These are phyloP conservation scores for Mortierella hygrophila DNA, from an alignment of 192 early-diverging fungal genomes.

Conservation along the genomic window DNA sequence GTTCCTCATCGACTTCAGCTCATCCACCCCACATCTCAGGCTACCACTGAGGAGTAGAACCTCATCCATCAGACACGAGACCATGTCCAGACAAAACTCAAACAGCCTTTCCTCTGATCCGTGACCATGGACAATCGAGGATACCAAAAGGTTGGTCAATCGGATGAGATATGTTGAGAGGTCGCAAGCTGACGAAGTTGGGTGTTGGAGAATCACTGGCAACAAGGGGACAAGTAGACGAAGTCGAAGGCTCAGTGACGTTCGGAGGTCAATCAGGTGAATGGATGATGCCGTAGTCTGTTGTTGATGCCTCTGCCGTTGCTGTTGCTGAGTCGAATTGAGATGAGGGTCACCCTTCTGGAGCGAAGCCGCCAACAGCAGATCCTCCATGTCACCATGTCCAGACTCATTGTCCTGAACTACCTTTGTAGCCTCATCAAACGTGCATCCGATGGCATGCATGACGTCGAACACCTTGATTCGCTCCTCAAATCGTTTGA, in stretches of 20 bases:
- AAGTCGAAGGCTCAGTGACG: conserved; percentile 60
- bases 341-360: neutral
- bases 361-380: conserved; percentile 30
- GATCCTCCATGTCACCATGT: conserved; percentile 37
- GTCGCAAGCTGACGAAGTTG: conserved; percentile 58
- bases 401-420: conserved; percentile 41
- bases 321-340: conserved; percentile 22
- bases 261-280: conserved; percentile 40
- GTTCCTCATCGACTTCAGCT: conserved; percentile 60
- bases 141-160: conserved; percentile 59
- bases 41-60: conserved; percentile 25
- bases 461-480: conserved; percentile 61
- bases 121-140: conserved; percentile 64
- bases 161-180: conserved; percentile 56
- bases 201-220: conserved; percentile 63
- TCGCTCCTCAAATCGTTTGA: conserved; percentile 56
- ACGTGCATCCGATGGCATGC: conserved; percentile 60
- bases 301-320: conserved; percentile 25
- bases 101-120: conserved; percentile 67
- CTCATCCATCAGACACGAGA: conserved; percentile 66
- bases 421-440: conserved; percentile 57
- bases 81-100: conserved; percentile 67
- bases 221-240: conserved; percentile 61
- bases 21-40: conserved; percentile 30
- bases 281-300: conserved; percentile 6